These are phyloP conservation scores for Capronia epimyces DNA, from an alignment of 2,329 filamentous ascomycete species.

Conservation along the genomic window DNA sequence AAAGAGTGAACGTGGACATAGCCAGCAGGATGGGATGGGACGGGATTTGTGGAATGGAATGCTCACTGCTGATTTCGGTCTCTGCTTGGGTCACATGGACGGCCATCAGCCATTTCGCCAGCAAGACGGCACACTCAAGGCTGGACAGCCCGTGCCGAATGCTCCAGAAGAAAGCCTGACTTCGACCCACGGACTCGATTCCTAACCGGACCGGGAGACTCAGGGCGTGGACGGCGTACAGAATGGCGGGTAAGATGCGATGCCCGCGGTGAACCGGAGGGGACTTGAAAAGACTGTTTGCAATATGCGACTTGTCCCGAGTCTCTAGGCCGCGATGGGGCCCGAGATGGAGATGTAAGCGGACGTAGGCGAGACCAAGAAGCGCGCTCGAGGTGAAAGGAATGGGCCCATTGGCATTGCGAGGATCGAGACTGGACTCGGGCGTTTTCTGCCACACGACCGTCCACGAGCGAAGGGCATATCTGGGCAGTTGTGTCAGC, in stretches of 20 bases:
- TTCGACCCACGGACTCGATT: slow-evolving; percentile 36
- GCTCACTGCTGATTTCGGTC: not conserved
- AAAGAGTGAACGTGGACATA: not conserved
- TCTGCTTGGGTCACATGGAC: not conserved
- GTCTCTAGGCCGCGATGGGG: slow-evolving; percentile 60
- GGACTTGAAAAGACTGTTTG: slow-evolving; percentile 43
- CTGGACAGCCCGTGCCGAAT: slow-evolving; percentile 36
- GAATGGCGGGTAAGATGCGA: not conserved
- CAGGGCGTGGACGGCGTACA: slow-evolving; percentile 49
- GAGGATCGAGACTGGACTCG: slow-evolving; percentile 34
- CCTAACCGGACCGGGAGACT: slow-evolving; percentile 48
- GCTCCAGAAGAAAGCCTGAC: slow-evolving; percentile 38
- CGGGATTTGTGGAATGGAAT: not conserved
- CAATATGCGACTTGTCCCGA: slow-evolving; percentile 58
- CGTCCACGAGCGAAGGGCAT: slow-evolving; percentile 40
- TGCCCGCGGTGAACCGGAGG: slow-evolving; percentile 56
- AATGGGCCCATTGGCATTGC: slow-evolving; percentile 49
- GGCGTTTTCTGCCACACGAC: slow-evolving; percentile 36
- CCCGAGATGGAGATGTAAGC: slow-evolving; percentile 47
- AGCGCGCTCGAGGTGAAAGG: slow-evolving; percentile 61
- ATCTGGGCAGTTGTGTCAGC: slow-evolving; percentile 24
- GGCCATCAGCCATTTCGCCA: slow-evolving; percentile 40
- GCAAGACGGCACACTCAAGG: slow-evolving; percentile 38
- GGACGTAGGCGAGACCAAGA: slow-evolving; percentile 53
- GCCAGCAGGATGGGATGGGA: not conserved